Base-by-base conservation (phyloP, 441 rosid species). In the Erysimum pusillum region DNA sequence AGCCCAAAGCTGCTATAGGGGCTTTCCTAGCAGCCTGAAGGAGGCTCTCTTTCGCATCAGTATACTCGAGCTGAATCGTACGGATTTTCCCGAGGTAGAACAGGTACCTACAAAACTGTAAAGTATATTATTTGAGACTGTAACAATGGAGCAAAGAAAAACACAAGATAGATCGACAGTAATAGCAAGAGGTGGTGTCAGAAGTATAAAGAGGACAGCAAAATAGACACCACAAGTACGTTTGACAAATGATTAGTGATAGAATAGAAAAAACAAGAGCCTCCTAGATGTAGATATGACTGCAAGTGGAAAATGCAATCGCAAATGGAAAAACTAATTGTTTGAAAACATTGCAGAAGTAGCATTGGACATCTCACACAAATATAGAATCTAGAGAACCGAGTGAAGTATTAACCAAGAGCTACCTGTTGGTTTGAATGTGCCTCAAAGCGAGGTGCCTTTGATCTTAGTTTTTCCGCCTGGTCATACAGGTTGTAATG, bases 11-110 rank as follows among this genome's bases (percentile, higher is more conserved):
- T 41, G 92, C 86, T 48, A 85, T 61, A 41, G 89, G 88, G 57
- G 88, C 91, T 84, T 83, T 87, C 18, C 87, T 75, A 78, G 88
- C 86, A 70, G 93, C 90, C 73, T 86, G 88, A 17, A 83, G 87
- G 58, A 89, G 87, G 71, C 87, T 82, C 75, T 89, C 90, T 79
- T 87, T 89, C 36, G 91, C 91, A 82, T 87, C 89, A 0, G 93
- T 86, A 69, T 89, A 89, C 79, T 89, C 90, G 10, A 89, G 81
- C 59, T 89, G 90, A 67, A 89, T 85, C 4, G 93, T 87, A 36
- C 85, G 77, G 80, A 89, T 89, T 76, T 85, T 87, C 20, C 94
- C 90, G 2, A 85, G 74, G 76, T 88, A 88, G 58, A 88, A 88
- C 39, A 86, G 81, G 62, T 89, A 89, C 69, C 87, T 71, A 74